A percentile compares a stretch with the other conserved stretches of the same genome.
These are phyloP conservation scores for Alternaria brassicicola DNA, from an alignment of 2,329 filamentous ascomycete genomes.

Conservation along the genomic window DNA sequence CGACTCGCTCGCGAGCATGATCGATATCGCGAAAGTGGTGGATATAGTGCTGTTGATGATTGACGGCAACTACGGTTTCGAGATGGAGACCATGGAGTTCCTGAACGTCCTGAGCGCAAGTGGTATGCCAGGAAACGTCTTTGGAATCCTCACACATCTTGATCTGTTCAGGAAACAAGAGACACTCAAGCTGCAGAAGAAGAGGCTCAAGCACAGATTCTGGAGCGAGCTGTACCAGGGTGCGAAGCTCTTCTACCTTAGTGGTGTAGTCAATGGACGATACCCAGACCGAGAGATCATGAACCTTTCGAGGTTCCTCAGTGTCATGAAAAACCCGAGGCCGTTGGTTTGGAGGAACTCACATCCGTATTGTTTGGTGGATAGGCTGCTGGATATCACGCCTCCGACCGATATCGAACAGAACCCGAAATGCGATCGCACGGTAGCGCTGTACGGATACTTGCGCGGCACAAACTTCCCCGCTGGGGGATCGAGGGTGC, in stretches of 20 bases:
- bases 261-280: conserved; percentile 92
- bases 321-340: conserved; percentile 98
- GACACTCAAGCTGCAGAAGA: conserved; percentile 90
- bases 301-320: conserved; percentile 92
- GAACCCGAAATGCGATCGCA: conserved; percentile 86
- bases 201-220: conserved; percentile 90
- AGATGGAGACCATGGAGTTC: conserved; percentile 99
- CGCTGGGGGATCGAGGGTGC: conserved; percentile 81
- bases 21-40: conserved; percentile 95
- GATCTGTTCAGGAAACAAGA: conserved; percentile 96
- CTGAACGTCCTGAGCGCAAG: conserved; percentile 90
- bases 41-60: conserved; percentile 98
- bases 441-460: conserved; percentile 90
- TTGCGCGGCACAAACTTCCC: conserved; percentile 93
- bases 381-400: conserved; percentile 94
- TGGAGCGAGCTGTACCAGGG: conserved; percentile 98
- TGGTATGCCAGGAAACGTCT: conserved; percentile 98
- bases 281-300: conserved; percentile 97
- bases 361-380: conserved; percentile 90
- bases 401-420: conserved; percentile 90
- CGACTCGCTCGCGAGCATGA: conserved; percentile 91
- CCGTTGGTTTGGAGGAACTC: conserved; percentile 97
- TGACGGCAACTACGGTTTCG: conserved; percentile 97
- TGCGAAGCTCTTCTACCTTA: conserved; percentile 95
- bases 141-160: conserved; percentile 93